Percentiles rank a stretch among this genome's conserved stretches.
These are phyloP conservation scores for Morella rubra DNA, from an alignment of 306 rosid genomes.

Conservation along the genomic window DNA sequence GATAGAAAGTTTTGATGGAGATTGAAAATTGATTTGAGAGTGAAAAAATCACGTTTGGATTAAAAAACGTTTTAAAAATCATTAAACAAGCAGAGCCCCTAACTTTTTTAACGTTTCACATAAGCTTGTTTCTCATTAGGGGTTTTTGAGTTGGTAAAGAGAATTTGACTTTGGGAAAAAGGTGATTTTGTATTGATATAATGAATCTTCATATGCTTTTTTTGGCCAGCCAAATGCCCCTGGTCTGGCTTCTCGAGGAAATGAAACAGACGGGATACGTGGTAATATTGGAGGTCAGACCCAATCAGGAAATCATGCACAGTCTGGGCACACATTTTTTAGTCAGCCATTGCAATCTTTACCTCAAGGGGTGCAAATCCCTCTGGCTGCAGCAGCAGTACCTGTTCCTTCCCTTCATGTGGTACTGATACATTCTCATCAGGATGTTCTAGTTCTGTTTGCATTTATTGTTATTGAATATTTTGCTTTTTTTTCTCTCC, in stretches of 20 bases:
- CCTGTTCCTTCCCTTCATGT: conserved; percentile 68
- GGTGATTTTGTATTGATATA: background rate
- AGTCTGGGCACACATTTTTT: conserved; percentile 64
- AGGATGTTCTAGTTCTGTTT: conserved; percentile 5
- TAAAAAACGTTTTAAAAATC: too few species aligned
- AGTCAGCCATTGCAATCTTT: conserved; percentile 59
- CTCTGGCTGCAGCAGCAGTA: conserved; percentile 60
- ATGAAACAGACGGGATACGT: conserved; percentile 45
- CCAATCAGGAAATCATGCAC: conserved; percentile 59
- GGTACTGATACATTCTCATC: conserved; percentile 42
- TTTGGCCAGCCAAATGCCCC: conserved; percentile 38
- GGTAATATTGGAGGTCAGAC: conserved; percentile 41
- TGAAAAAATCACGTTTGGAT: too few species aligned
- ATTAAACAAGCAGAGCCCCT: too few species aligned
- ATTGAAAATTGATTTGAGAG: too few species aligned
- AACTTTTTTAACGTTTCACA: background rate
- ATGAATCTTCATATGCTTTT: conserved; percentile 1
- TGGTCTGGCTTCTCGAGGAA: conserved; percentile 57
- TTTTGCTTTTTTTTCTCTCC: background rate
- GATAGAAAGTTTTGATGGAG: too few species aligned
- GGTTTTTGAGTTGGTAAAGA: background rate
- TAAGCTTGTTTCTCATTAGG: background rate
- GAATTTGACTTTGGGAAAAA: background rate
- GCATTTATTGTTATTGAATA: conserved; percentile 19
- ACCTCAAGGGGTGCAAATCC: conserved; percentile 73